Conservation (phyloP, 441 rosid species). For the Gossypium schwendimanii region DNA sequence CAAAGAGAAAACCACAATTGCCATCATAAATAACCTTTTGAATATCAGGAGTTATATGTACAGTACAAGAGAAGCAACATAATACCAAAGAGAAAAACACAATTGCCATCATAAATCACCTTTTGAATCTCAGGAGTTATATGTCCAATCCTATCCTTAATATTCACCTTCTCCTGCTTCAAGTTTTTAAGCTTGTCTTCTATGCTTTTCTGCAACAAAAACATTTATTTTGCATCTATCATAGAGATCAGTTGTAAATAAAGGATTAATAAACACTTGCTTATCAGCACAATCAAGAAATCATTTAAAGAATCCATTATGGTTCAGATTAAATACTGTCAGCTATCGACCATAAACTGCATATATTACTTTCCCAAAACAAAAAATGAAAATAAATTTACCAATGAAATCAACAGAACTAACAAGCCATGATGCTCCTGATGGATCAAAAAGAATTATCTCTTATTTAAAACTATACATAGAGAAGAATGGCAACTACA, state of each 20-base stretch:
- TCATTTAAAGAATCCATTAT: not conserved
- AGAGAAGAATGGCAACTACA: not conserved
- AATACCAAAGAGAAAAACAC: not conserved
- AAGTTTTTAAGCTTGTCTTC: conserved; percentile 73
- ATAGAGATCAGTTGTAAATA: conserved; percentile 2
- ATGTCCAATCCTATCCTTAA: conserved; percentile 61
- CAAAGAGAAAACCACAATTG: conserved; percentile 1
- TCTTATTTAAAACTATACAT: not conserved
- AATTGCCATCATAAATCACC: conserved; percentile 34
- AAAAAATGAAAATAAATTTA: not conserved
- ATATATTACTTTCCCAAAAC: not conserved
- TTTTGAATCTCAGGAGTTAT: conserved; percentile 61
- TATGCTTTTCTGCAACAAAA: conserved; percentile 66
- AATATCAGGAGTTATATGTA: conserved; percentile 58
- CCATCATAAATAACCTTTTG: conserved; percentile 45
- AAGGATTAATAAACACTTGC: conserved; percentile 6
- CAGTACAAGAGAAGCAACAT: conserved; percentile 20
- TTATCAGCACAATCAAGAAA: conserved; percentile 4
- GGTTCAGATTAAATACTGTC: not conserved
- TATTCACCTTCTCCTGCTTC: conserved; percentile 69
- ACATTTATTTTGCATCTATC: conserved; percentile 9
- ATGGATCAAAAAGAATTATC: not conserved
- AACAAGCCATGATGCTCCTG: not conserved
- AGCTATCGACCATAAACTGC: not conserved
- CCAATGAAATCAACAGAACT: not conserved